Base-by-base conservation (phyloP, 441 rosid genomes). In the Adansonia grandidieri region DNA sequence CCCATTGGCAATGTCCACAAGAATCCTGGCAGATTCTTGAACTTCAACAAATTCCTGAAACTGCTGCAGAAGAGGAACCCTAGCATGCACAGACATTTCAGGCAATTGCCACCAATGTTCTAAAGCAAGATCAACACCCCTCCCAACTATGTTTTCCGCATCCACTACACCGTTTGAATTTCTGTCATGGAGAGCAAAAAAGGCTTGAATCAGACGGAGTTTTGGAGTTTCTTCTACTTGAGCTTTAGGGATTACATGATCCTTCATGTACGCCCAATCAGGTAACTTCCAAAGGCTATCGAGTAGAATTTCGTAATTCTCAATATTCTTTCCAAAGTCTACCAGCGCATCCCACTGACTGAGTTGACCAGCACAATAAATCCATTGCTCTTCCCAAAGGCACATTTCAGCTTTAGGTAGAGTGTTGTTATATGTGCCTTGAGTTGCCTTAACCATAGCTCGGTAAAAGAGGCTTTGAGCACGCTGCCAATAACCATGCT, bases 31-130 rank as follows among this genome's bases (percentile, higher is more conserved):
- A 78, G 99, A 96, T 88, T 96, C 99, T 82, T 96, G 98, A 78
- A 94, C 98, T 87, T 96, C 99, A 77, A 94, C 96, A 61, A 96
- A 84, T 86, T 96, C 98, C 84, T 96, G 99, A 82, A 96, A 96
- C 83, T 94, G 97, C 87, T 93, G 98, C 83, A 96, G 85, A 74
- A 96, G 92, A 76, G 98, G 98, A 82, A 96, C 88, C 88, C 91
- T 94, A 45, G 98, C 90, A 84, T 93, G 98, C 78, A 91, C 91
- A 63, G 96, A 94, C 90, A 96, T 90, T 85, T 96, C 98, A 79
- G 99, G 99, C 84, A 96, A 89, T 85, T 92, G 98, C 98, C 99
- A 96, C 98, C 99, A 96, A 80, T 92, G 97, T 79, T 92, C 97
- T 74, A 96, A 84, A 53, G 98, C 96, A 87, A 92, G 96, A 84